Evolutionary conservation across 1,139 yeast species (phyloP).

Genomic region (Saccharomyces hybrid): DNA sequence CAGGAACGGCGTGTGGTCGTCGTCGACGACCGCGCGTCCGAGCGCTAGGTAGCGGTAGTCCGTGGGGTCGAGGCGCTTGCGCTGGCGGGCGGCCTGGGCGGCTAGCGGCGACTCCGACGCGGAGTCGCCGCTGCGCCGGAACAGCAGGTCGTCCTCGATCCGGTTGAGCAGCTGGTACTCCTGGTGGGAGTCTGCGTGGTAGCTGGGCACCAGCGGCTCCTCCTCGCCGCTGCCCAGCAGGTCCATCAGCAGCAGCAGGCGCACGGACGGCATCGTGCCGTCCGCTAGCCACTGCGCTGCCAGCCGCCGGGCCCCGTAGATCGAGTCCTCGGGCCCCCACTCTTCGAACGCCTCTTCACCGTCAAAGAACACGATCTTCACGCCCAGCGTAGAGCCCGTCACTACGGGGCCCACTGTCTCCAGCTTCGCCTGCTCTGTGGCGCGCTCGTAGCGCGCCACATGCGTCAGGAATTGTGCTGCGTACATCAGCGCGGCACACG

Average conservation of each 20-base stretch:
- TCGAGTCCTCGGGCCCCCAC: conserved; percentile 46
- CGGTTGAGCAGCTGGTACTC: conserved; percentile 32
- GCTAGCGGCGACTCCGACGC: neutral
- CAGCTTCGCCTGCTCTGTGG: neutral
- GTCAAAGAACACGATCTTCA: conserved; percentile 48
- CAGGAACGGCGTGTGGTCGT: conserved; percentile 49
- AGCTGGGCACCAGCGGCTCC: conserved; percentile 36
- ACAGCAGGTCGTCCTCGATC: neutral
- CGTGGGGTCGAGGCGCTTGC: conserved; percentile 16
- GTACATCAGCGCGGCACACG: conserved; percentile 46
- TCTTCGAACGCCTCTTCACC: conserved; percentile 50
- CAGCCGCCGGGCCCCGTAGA: conserved; percentile 48
- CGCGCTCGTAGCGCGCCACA: conserved; percentile 7
- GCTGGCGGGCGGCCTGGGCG: conserved; percentile 2
- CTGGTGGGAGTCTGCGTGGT: conserved; percentile 37
- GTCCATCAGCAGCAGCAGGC: conserved; percentile 42
- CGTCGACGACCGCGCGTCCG: conserved; percentile 36
- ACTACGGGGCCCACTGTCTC: conserved; percentile 3
- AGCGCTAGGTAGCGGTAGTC: conserved; percentile 15
- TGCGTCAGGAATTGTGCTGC: conserved; percentile 34
- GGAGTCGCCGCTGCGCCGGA: neutral
- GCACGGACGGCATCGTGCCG: conserved; percentile 29
- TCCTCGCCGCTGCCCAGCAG: conserved; percentile 38
- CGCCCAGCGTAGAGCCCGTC: conserved; percentile 30
- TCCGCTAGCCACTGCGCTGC: conserved; percentile 36